phyloP scores from a whole-genome alignment of 768 basidiomycete genomes.

The Rubroboletus satanas region DNA sequence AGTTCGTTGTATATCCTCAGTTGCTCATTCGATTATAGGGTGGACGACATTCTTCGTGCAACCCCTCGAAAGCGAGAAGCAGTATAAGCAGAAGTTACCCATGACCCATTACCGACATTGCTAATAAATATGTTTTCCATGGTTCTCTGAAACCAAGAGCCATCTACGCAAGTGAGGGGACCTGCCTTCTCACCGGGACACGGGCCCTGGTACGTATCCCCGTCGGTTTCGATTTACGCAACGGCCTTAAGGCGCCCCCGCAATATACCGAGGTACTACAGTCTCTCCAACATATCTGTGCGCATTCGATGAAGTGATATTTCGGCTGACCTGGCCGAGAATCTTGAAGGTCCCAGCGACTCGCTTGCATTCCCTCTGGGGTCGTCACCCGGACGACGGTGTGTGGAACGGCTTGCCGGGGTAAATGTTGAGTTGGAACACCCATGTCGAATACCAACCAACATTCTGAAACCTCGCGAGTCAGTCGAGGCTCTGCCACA shows the following conservation, averaged over 20 bases:
- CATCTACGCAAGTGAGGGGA: neutral
- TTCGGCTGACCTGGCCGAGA: neutral
- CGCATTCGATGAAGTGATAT: neutral
- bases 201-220: neutral
- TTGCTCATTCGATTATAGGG: slow-evolving; percentile 41
- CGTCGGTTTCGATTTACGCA: neutral
- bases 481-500: no score
- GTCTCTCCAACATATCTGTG: neutral
- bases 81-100: slow-evolving; percentile 37
- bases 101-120: neutral
- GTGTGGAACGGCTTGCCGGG: neutral
- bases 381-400: neutral
- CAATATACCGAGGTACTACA: neutral
- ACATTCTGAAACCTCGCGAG: no score
- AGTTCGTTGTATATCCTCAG: neutral
- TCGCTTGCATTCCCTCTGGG: neutral
- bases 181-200: neutral
- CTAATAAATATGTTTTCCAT: slow-evolving; percentile 1
- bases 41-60: slow-evolving; percentile 87
- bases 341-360: no score
- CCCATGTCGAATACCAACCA: no score
- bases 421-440: neutral
- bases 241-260: neutral
- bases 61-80: slow-evolving; percentile 85
- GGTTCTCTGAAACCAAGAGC: neutral